Evolutionary conservation across 139 green algal species (phyloP).

Genomic region (Micractinium sp.): DNA sequence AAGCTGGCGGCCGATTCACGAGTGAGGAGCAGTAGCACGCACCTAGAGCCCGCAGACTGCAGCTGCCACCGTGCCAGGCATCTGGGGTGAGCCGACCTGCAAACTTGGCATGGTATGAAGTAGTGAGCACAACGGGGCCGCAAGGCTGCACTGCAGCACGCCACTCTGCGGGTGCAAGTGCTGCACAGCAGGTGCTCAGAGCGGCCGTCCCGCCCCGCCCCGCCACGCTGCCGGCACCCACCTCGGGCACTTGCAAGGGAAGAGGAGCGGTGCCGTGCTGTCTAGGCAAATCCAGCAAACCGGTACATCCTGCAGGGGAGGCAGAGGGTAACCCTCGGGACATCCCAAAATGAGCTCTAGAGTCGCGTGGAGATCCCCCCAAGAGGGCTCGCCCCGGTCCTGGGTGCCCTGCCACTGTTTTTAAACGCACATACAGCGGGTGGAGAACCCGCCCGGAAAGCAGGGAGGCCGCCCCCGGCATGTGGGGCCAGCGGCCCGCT

Average conservation of each 20-base stretch:
- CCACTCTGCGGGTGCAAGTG: background rate
- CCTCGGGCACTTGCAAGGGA: slow-evolving; percentile 78
- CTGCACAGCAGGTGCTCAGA: background rate
- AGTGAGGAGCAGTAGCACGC: background rate
- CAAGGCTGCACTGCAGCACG: background rate
- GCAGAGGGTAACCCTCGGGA: background rate
- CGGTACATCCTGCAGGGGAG: slow-evolving; percentile 27
- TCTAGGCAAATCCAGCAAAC: slow-evolving; percentile 91
- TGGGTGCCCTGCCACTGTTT: background rate
- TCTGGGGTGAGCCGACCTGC: slow-evolving; percentile 57
- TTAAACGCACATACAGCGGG: background rate
- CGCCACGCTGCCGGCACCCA: slow-evolving; percentile 2
- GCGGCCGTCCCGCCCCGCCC: background rate
- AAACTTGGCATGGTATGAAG: background rate
- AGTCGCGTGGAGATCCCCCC: too few species aligned
- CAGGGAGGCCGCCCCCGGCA: background rate
- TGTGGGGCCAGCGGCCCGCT: background rate
- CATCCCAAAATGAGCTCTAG: too few species aligned
- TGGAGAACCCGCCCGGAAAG: background rate
- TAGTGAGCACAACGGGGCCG: background rate
- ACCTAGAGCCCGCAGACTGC: slow-evolving; percentile 83
- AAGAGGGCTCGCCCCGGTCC: too few species aligned
- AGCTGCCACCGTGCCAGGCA: slow-evolving; percentile 89
- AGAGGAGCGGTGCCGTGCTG: slow-evolving; percentile 48
- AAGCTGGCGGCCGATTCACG: background rate